Conservation (phyloP, 345 rosid species). For the Gossypium thurberi region DNA sequence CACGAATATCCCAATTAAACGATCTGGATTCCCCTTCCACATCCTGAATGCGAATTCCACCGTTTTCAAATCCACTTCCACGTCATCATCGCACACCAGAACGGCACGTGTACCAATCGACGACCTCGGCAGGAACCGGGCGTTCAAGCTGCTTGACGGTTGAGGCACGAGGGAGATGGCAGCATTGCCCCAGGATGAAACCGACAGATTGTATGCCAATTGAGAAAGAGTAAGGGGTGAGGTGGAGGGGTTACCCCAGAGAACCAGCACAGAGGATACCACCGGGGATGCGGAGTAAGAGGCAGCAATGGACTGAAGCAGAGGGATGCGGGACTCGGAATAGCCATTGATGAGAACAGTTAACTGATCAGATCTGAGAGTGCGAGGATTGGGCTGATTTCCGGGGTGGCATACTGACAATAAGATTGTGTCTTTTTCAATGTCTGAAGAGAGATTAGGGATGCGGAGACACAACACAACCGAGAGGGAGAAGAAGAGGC, state of each 20-base stretch:
- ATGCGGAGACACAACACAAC: background rate
- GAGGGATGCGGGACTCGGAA: background rate
- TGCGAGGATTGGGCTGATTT: background rate
- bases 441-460: background rate
- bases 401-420: background rate
- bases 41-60: slow-evolving; percentile 38
- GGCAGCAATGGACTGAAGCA: background rate
- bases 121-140: background rate
- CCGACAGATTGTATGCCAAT: background rate
- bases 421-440: background rate
- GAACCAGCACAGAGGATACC: background rate
- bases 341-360: background rate
- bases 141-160: background rate
- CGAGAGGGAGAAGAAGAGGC: background rate
- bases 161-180: background rate
- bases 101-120: background rate
- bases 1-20: slow-evolving; percentile 47
- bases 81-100: background rate
- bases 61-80: background rate
- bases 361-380: background rate
- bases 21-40: slow-evolving; percentile 50
- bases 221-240: background rate
- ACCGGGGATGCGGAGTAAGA: background rate
- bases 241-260: background rate
- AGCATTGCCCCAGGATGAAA: background rate